Base-by-base conservation (phyloP, 805 yeast species). In the Candida fluviatilis region DNA sequence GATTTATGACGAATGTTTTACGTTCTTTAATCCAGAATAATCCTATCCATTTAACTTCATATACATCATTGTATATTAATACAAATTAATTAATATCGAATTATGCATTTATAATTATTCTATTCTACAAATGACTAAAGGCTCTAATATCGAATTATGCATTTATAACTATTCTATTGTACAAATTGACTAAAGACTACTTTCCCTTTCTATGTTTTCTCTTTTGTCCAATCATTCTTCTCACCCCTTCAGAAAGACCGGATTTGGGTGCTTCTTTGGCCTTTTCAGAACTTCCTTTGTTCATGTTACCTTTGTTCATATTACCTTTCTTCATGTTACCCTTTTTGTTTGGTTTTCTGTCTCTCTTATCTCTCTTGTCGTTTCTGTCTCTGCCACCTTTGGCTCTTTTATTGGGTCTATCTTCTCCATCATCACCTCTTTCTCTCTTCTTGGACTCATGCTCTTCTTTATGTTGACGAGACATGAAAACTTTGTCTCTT, bases 211-310 rank as follows among this genome's bases (percentile, higher is more conserved):
- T 81, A 66, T 76, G 76, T 62, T 69, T 82, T 62, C 90, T 78
- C 62, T 82, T 84, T 49, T 72, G 64, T 30, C 84, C 87, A 48
- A 84, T 84, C 37, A 83, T 58, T 51, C 76, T 71, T 56, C 78
- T 83, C 14, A 79, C 72, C 41, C 75, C 78, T 24, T 75, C 80
- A 21, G 76, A 62, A 24, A 78, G 41, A 2, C 67, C 75, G 5
- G 73, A 60, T 29, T 47, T 50, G 2, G 50, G 38, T 14, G 45
- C 45, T 33, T 33, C 28, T 25, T 49, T 50, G 12, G 45, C 43
- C 30, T 46, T 45, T 35, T 48, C 48, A 30, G 50, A 10, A n/a
- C 19, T 32, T 15, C 41, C 48, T 16, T 24, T 27, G 15, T 32
- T 34, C n/a, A 56, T 55, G 8, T 56, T 41, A 19, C 63, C 67